Evolutionary conservation across 306 rosid genomes (phyloP).

Genomic region (Alnus glutinosa): DNA sequence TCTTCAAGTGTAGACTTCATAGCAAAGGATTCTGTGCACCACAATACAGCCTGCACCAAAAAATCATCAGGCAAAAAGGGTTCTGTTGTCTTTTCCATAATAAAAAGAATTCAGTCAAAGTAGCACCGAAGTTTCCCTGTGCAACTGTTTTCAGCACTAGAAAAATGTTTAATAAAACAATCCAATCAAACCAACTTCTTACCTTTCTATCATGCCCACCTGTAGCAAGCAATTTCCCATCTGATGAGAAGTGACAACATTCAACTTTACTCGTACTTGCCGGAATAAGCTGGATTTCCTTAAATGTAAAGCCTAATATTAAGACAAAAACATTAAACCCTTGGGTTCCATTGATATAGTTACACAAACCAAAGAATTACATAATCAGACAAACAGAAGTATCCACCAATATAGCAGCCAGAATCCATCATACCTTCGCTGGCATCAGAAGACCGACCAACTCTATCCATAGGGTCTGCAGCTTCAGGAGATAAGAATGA

Average conservation of each 20-base stretch:
- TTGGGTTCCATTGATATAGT: constrained; percentile 9
- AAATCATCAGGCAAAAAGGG: constrained; percentile 12
- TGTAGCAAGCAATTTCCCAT: constrained; percentile 86
- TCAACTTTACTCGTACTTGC: constrained; percentile 66
- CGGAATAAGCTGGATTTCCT: constrained; percentile 44
- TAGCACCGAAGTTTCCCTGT: constrained; percentile 15
- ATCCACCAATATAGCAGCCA: constrained; percentile 12
- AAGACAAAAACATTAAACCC: constrained; percentile 27
- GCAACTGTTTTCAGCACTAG: constrained; percentile 24
- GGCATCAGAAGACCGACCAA: constrained; percentile 37
- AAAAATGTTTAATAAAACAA: constrained; percentile 21
- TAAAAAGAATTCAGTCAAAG: constrained; percentile 5
- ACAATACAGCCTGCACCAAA: constrained; percentile 66
- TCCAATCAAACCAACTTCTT: constrained; percentile 17
- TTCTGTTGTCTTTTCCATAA: constrained; percentile 3
- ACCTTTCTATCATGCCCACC: constrained; percentile 88
- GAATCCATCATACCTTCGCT: constrained; percentile 50
- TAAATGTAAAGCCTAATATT: constrained; percentile 45
- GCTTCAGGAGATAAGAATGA: constrained; percentile 52
- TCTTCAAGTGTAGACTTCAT: constrained; percentile 64
- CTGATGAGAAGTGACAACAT: constrained; percentile 84
- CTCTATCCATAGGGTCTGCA: constrained; percentile 43
- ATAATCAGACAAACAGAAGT: constrained; percentile 12
- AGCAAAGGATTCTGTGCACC: constrained; percentile 65
- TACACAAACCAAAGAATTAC: not conserved